Conservation (phyloP, 345 rosid species). For the Laguncularia racemosa region DNA sequence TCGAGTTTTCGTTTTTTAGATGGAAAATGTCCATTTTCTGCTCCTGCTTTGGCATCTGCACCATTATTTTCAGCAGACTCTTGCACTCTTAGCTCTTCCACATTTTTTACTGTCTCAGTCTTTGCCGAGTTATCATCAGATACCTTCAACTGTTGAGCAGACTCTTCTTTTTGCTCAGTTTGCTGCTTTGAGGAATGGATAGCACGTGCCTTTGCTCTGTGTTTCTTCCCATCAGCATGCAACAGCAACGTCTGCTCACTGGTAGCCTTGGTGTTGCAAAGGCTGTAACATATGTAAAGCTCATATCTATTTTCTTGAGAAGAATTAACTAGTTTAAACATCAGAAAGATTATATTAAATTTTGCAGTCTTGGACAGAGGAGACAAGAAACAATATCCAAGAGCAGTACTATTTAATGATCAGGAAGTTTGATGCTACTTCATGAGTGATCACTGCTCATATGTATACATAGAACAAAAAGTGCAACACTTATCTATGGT, state of each 20-base stretch:
- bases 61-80: constrained; percentile 17
- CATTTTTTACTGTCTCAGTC: constrained; percentile 12
- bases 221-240: constrained; percentile 97
- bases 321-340: too few relatives aligned
- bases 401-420: too few relatives aligned
- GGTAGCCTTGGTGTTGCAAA: constrained; percentile 77
- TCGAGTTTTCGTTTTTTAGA: constrained; percentile 47
- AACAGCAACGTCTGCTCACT: constrained; percentile 79
- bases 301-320: too few relatives aligned
- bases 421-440: too few relatives aligned
- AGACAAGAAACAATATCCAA: too few relatives aligned
- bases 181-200: constrained; percentile 52
- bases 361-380: too few relatives aligned
- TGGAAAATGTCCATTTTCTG: constrained; percentile 24
- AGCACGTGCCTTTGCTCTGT: constrained; percentile 65
- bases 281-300: constrained; percentile 28
- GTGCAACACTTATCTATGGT: too few relatives aligned
- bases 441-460: too few relatives aligned
- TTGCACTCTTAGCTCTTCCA: constrained; percentile 23
- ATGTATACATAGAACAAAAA: too few relatives aligned
- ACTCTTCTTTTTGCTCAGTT: constrained; percentile 30
- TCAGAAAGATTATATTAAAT: too few relatives aligned
- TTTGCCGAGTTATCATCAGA: constrained; percentile 22
- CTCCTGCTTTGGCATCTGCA: constrained; percentile 10
- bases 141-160: constrained; percentile 25